Percentiles rank a stretch among this genome's conserved stretches.
Conservation (phyloP, 192 early-diverging fungal genomes). For the Ambispora gerdemannii region DNA sequence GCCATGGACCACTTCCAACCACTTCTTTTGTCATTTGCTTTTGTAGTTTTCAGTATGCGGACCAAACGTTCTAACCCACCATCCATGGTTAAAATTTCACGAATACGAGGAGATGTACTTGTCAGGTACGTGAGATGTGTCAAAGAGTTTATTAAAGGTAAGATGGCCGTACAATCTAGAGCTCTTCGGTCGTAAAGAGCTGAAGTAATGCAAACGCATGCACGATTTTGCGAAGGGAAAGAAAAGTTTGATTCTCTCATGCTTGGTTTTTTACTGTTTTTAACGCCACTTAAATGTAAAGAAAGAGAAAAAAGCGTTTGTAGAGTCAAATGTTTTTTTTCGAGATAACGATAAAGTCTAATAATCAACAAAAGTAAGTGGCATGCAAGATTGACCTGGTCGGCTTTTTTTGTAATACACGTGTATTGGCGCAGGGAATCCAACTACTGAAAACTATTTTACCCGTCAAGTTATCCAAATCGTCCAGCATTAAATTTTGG, state of each 20-base stretch:
- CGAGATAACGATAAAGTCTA: neutral
- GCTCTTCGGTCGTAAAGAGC: slow-evolving; percentile 91
- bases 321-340: neutral
- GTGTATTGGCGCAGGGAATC: neutral
- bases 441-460: too few relatives aligned
- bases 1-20: slow-evolving; percentile 80
- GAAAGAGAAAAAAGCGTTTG: neutral
- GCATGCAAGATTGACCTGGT: neutral
- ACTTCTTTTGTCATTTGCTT: slow-evolving; percentile 65
- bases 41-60: slow-evolving; percentile 68
- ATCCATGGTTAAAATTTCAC: slow-evolving; percentile 77
- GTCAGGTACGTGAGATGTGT: slow-evolving; percentile 87
- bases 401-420: neutral
- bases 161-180: slow-evolving; percentile 85
- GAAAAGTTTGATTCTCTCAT: slow-evolving; percentile 86
- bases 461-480: too few relatives aligned
- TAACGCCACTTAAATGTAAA: neutral
- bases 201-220: slow-evolving; percentile 72
- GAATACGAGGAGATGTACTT: slow-evolving; percentile 73
- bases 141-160: slow-evolving; percentile 85
- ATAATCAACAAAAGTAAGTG: neutral
- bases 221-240: slow-evolving; percentile 74
- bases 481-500: too few relatives aligned
- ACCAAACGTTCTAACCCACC: slow-evolving; percentile 88
- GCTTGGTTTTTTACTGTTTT: slow-evolving; percentile 15